A percentile compares a stretch with the other conserved stretches of the same genome.
phyloP scores from a whole-genome alignment of 208 protist genomes.

The Leishmania major region DNA sequence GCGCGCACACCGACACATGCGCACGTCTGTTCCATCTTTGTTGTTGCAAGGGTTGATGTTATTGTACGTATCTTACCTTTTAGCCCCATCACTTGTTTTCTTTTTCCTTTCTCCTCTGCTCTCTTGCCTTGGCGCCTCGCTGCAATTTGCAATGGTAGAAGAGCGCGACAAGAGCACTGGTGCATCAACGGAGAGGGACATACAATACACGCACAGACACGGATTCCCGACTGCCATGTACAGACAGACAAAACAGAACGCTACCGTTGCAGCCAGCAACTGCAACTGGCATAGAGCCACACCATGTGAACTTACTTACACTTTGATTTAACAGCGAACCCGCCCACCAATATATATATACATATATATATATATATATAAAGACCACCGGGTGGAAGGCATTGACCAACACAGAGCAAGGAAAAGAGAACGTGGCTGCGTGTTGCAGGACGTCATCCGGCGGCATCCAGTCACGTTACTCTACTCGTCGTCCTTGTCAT shows the following conservation, averaged over 20 bases:
- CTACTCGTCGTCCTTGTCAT: slow-evolving; percentile 61
- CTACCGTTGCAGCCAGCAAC: background rate
- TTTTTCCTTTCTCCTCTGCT: too few relatives aligned
- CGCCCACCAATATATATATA: background rate
- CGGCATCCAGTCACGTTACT: background rate
- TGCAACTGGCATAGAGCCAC: background rate
- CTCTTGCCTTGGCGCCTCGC: background rate
- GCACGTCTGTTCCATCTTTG: background rate
- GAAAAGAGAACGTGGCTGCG: background rate
- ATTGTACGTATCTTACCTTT: background rate
- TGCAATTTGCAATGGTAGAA: background rate
- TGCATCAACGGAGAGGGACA: background rate
- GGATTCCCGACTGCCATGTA: background rate
- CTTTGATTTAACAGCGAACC: background rate
- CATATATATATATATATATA: too few relatives aligned
- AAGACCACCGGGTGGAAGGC: background rate
- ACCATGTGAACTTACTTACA: background rate
- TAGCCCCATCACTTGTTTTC: background rate
- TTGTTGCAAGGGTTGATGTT: background rate
- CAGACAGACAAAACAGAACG: background rate
- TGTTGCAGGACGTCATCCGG: background rate
- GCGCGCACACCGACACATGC: background rate
- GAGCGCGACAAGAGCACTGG: background rate
- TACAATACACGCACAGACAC: background rate
- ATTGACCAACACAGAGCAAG: background rate